Percentiles rank a stretch among this genome's conserved stretches.
phyloP scores from a whole-genome alignment of 2,329 filamentous ascomycete species.

The Calonectria ilicicola region DNA sequence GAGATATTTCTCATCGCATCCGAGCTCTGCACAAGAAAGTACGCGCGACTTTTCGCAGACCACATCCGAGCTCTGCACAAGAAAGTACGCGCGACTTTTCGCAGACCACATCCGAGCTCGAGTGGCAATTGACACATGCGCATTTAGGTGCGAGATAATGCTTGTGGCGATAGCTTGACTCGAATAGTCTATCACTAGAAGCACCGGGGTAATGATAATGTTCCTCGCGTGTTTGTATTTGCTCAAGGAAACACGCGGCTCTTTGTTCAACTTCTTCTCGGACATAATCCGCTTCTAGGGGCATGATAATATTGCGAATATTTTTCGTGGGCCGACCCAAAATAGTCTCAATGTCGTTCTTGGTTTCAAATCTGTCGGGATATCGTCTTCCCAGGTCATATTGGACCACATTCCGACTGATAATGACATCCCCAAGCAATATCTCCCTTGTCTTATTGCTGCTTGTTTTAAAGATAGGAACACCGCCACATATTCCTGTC shows the following conservation, averaged over 20 bases:
- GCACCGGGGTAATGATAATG: conserved; percentile 40
- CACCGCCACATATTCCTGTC: conserved; percentile 55
- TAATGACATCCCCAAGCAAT: conserved; percentile 49
- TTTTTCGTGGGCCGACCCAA: conserved; percentile 26
- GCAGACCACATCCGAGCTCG: neutral
- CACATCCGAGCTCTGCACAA: conserved; percentile 18
- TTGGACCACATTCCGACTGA: conserved; percentile 45
- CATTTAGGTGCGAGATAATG: neutral
- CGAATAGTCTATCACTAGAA: conserved; percentile 42
- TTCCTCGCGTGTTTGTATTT: neutral
- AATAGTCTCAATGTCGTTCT: conserved; percentile 36
- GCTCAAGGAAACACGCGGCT: neutral
- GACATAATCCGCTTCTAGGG: neutral
- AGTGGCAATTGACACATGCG: neutral
- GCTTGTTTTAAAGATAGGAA: conserved; percentile 36
- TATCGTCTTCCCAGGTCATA: conserved; percentile 43
- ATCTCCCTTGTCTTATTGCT: conserved; percentile 13
- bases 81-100: neutral
- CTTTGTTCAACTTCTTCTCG: neutral
- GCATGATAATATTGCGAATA: conserved; percentile 8
- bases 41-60: neutral
- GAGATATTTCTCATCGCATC: too few relatives aligned
- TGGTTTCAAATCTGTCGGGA: conserved; percentile 34
- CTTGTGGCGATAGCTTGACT: conserved; percentile 1
- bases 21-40: conserved; percentile 3